These are phyloP conservation scores for Wolfiporia cocos DNA, from an alignment of 1,284 basidiomycete species.

Conservation along the genomic window DNA sequence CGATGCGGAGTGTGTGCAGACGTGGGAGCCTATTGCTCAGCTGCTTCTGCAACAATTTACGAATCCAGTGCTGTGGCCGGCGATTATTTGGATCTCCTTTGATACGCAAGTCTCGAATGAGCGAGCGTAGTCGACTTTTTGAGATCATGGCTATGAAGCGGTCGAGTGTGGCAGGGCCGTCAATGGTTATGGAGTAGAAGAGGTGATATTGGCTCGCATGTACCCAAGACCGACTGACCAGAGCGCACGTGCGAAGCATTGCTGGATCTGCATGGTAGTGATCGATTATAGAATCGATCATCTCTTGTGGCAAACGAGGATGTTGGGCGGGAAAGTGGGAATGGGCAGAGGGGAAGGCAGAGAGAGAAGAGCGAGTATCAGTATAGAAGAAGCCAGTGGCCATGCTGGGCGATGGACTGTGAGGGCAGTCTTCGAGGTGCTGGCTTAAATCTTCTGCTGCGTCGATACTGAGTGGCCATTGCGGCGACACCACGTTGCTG, in stretches of 20 bases:
- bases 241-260: not conserved
- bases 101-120: conserved; percentile 4
- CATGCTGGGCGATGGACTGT: too few species aligned
- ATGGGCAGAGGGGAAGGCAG: too few species aligned
- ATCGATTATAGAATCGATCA: conserved; percentile 2
- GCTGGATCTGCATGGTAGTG: not conserved
- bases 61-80: conserved; percentile 2
- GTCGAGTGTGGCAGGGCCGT: not conserved
- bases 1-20: conserved; percentile 2
- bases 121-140: not conserved
- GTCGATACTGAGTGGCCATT: too few species aligned
- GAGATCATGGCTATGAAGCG: not conserved
- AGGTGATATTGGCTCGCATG: not conserved
- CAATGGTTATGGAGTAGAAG: conserved; percentile 3
- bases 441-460: too few species aligned
- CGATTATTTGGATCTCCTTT: not conserved
- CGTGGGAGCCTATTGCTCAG: not conserved
- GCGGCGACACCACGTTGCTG: too few species aligned
- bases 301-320: conserved; percentile 1
- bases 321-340: too few species aligned
- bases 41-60: not conserved
- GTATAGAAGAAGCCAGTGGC: too few species aligned
- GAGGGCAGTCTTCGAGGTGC: too few species aligned
- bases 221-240: not conserved
- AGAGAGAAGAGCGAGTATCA: too few species aligned